Base-by-base conservation (phyloP, 2,329 filamentous ascomycete species). In the Akanthomyces dipterigenus region DNA sequence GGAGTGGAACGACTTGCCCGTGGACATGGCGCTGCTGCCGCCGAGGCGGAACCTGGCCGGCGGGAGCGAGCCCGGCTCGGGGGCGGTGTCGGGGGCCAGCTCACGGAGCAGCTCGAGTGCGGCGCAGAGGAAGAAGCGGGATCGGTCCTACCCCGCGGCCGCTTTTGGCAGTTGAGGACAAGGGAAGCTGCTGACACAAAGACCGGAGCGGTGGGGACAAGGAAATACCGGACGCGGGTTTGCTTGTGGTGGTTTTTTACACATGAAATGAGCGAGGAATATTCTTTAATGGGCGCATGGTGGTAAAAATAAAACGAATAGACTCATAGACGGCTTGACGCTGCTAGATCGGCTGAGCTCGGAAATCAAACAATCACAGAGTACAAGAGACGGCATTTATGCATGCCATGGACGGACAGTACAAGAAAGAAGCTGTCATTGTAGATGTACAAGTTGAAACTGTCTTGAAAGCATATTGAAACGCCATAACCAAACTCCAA, bases 1-100 rank as follows among this genome's bases (percentile, higher is more conserved):
- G 34, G 85, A 88, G 68, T 88, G 85, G 85, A 88, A 88, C 72
- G 85, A 88, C 68, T 68, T 88, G 11, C 85, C 85, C 0, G 76
- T 78, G 11, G 85, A 88, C 56, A 49, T 61, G 58, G 86, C 87
- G 82, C 65, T 72, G 43, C 68, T 70, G 11, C 70, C 67, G 57
- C 71, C 66, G 5, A 67, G 67, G 48, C 49, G 49, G 3, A 54
- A 72, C 62, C 57, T 65, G n/a, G 45, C 60, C 40, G 67, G 58
- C 38, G 65, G 65, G 20, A 71, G 72, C 43, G 71, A 73, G 48
- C 64, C 70, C 1, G 69, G 65, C 0, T 80, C 79, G 2, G 72
- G 72, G 24, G 71, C 78, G 1, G 84, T 79, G 67, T 80, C 79
- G 3, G 72, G 72, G 22, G 71, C 78, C 1, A 84, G 80, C 68